Conservation (phyloP, 306 rosid species). For the Citrullus amarus region DNA sequence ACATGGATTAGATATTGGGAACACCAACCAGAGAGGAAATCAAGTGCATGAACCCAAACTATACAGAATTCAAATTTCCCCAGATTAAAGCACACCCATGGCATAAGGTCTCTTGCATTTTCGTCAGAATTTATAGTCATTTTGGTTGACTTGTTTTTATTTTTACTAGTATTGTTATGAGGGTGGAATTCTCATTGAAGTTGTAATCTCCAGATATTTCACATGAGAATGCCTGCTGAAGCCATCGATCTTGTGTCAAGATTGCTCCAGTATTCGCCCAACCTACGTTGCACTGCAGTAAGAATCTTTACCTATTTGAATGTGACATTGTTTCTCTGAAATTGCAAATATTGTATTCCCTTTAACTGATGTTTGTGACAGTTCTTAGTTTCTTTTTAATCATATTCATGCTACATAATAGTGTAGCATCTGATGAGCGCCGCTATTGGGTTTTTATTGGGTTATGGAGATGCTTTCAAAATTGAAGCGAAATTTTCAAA, state of each 20-base stretch:
- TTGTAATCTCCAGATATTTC: slow-evolving; percentile 46
- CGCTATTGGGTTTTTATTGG: too few relatives aligned
- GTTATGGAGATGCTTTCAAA: background rate
- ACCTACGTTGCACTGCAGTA: slow-evolving; percentile 88
- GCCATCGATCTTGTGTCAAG: slow-evolving; percentile 91
- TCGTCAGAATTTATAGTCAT: background rate
- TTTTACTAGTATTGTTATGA: background rate
- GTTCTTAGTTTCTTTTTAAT: background rate
- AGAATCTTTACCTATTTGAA: slow-evolving; percentile 20
- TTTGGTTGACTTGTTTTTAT: background rate
- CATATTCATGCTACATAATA: background rate
- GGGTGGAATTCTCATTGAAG: slow-evolving; percentile 12
- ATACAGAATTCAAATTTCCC: slow-evolving; percentile 81
- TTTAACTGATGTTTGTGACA: background rate
- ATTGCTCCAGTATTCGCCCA: slow-evolving; percentile 87
- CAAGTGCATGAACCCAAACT: slow-evolving; percentile 91
- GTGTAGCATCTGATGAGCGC: background rate
- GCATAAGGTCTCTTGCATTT: slow-evolving; percentile 62
- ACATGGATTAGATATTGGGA: slow-evolving; percentile 48
- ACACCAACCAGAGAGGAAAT: slow-evolving; percentile 95
- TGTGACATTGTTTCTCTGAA: background rate
- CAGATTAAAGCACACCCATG: slow-evolving; percentile 94
- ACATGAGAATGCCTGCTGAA: slow-evolving; percentile 75
- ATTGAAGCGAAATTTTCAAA: background rate
- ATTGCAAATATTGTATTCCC: background rate